A percentile compares a stretch with the other conserved stretches of the same genome.
Conservation (phyloP, 2,329 filamentous ascomycete genomes). For the Penicillium vulpinum region DNA sequence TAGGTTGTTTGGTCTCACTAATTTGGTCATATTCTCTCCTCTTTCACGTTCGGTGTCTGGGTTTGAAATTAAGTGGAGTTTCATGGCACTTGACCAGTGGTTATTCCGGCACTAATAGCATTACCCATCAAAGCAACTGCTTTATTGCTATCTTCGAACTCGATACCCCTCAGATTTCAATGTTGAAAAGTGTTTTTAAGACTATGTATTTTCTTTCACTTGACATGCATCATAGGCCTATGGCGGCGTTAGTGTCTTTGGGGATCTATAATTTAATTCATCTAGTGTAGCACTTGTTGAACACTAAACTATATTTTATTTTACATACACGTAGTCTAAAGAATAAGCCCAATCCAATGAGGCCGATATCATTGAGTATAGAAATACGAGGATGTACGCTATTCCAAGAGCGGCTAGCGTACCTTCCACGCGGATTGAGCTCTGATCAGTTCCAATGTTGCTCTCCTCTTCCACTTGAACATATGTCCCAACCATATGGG, state of each 20-base stretch:
- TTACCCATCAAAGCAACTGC: neutral
- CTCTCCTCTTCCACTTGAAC: slow-evolving; percentile 3
- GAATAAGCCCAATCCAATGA: neutral
- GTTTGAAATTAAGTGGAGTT: neutral
- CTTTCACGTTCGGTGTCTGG: neutral
- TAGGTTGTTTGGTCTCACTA: neutral
- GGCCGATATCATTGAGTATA: neutral
- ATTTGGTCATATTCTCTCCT: neutral
- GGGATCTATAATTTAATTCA: neutral
- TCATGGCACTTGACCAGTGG: neutral
- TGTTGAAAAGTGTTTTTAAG: neutral
- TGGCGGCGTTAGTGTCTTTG: neutral
- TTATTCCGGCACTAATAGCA: neutral
- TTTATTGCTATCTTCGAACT: neutral
- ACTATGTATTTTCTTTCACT: neutral
- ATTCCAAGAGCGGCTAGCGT: neutral
- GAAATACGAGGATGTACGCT: neutral
- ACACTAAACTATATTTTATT: neutral
- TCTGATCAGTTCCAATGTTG: slow-evolving; percentile 8
- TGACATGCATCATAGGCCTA: neutral
- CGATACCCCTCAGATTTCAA: slow-evolving; percentile 2
- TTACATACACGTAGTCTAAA: neutral
- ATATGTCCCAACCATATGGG: slow-evolving; percentile 2
- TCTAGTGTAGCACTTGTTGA: neutral
- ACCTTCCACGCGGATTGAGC: slow-evolving; percentile 9